phyloP scores from a whole-genome alignment of 1,139 yeast species.

The Geotrichum histeridarum region DNA sequence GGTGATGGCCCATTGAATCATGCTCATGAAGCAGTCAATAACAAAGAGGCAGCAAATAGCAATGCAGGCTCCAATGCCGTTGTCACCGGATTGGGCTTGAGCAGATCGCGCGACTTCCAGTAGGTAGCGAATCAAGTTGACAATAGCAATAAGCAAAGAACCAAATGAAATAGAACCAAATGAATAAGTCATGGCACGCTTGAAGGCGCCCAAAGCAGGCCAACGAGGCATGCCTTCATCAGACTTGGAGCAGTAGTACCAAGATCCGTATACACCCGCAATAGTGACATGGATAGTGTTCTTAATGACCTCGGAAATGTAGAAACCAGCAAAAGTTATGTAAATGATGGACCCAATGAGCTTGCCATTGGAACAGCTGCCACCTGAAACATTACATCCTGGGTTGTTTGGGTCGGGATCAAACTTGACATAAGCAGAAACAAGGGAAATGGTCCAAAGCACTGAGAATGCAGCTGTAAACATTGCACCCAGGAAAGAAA shows the following conservation, averaged over 20 bases:
- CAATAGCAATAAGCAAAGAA: slow-evolving; percentile 69
- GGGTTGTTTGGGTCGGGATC: slow-evolving; percentile 47
- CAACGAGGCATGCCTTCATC: slow-evolving; percentile 76
- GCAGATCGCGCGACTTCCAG: slow-evolving; percentile 47
- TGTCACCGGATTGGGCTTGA: slow-evolving; percentile 42
- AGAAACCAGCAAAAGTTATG: slow-evolving; percentile 80
- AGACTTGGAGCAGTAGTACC: slow-evolving; percentile 77
- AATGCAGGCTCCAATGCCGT: slow-evolving; percentile 47
- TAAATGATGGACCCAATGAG: slow-evolving; percentile 61
- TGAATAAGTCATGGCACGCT: slow-evolving; percentile 77
- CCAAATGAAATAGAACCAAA: slow-evolving; percentile 92
- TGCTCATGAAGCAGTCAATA: slow-evolving; percentile 56
- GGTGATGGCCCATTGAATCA: slow-evolving; percentile 72
- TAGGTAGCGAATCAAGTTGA: slow-evolving; percentile 58
- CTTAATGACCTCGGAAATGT: slow-evolving; percentile 77
- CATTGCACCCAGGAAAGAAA: slow-evolving; percentile 61
- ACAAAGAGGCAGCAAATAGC: slow-evolving; percentile 50
- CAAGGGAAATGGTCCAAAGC: slow-evolving; percentile 61
- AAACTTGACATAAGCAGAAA: slow-evolving; percentile 71
- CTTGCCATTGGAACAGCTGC: slow-evolving; percentile 60
- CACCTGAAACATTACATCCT: slow-evolving; percentile 53
- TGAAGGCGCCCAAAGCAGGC: slow-evolving; percentile 79
- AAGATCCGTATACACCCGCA: slow-evolving; percentile 82
- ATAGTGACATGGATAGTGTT: slow-evolving; percentile 82
- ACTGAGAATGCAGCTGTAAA: slow-evolving; percentile 60